Percentiles rank a stretch among this genome's conserved stretches.
These are phyloP conservation scores for Penicillium sp. DNA, from an alignment of 2,329 filamentous ascomycete species.

Conservation along the genomic window DNA sequence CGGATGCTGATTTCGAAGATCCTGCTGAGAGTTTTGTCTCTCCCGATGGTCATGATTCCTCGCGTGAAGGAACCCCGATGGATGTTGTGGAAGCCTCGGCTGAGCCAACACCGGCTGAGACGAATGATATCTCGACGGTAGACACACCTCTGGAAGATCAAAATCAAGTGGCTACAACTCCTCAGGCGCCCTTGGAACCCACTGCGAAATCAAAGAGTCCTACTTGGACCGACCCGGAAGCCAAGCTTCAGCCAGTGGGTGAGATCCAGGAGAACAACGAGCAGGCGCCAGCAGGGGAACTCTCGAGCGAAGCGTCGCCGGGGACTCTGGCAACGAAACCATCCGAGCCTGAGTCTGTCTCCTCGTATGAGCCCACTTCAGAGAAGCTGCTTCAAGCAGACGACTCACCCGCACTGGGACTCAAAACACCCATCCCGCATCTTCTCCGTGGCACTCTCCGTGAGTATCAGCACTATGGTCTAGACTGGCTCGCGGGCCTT, in stretches of 20 bases:
- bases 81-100: slow-evolving; percentile 15
- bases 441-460: slow-evolving; percentile 81
- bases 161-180: background rate
- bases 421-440: slow-evolving; percentile 69
- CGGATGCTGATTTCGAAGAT: slow-evolving; percentile 27
- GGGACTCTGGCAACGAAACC: slow-evolving; percentile 40
- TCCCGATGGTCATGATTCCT: slow-evolving; percentile 21
- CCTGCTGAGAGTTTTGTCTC: slow-evolving; percentile 33
- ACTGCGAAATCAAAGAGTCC: slow-evolving; percentile 1
- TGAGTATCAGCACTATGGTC: slow-evolving; percentile 93
- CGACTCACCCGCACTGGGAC: slow-evolving; percentile 37
- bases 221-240: slow-evolving; percentile 9
- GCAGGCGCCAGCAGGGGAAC: slow-evolving; percentile 25
- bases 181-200: background rate
- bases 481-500: slow-evolving; percentile 92
- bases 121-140: slow-evolving; percentile 10
- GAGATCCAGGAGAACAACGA: slow-evolving; percentile 15
- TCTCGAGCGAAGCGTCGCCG: slow-evolving; percentile 40
- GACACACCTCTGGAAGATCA: slow-evolving; percentile 12
- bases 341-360: slow-evolving; percentile 41
- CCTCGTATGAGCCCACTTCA: slow-evolving; percentile 32
- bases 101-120: slow-evolving; percentile 10
- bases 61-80: slow-evolving; percentile 26
- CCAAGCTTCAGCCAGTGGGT: slow-evolving; percentile 11
- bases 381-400: slow-evolving; percentile 33